Conservation (phyloP, 768 basidiomycete species). For the Lactifluus subvellereus region DNA sequence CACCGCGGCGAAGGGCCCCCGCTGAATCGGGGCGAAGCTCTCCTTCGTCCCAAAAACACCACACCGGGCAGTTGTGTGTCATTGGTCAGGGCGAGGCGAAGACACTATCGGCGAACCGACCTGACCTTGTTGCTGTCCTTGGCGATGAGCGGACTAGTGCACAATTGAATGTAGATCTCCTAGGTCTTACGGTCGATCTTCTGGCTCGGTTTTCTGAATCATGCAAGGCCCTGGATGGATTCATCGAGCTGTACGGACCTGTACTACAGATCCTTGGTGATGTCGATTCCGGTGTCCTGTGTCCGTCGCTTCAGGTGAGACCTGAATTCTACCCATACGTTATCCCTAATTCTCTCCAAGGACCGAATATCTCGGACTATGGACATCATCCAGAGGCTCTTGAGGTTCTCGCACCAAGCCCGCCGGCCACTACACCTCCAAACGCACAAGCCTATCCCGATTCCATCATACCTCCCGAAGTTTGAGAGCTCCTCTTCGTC, state of each 20-base stretch:
- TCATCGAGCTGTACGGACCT: slow-evolving; percentile 81
- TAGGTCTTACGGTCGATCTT: slow-evolving; percentile 57
- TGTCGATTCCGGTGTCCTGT: slow-evolving; percentile 42
- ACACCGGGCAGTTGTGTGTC: slow-evolving; percentile 42
- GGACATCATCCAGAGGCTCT: slow-evolving; percentile 40
- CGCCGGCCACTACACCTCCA: slow-evolving; percentile 81
- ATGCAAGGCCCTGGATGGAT: slow-evolving; percentile 74
- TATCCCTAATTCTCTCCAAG: slow-evolving; percentile 1
- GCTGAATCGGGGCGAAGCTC: slow-evolving; percentile 51
- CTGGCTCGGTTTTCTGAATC: slow-evolving; percentile 64
- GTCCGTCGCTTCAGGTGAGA: slow-evolving; percentile 52
- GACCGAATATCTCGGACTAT: slow-evolving; percentile 9
- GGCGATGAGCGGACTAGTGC: slow-evolving; percentile 35
- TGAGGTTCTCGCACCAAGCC: slow-evolving; percentile 66
- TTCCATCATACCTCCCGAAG: slow-evolving; percentile 88
- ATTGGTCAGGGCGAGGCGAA: slow-evolving; percentile 35
- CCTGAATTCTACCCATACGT: not conserved
- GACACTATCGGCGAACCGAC: slow-evolving; percentile 37
- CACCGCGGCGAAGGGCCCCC: slow-evolving; percentile 52
- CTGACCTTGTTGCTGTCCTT: slow-evolving; percentile 45
- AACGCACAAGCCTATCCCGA: slow-evolving; percentile 93
- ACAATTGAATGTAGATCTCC: slow-evolving; percentile 68
- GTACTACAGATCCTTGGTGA: slow-evolving; percentile 51
- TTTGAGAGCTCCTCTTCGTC: slow-evolving; percentile 76
- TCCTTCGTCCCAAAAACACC: slow-evolving; percentile 70